These are phyloP conservation scores for Aureobasidium mangrovei DNA, from an alignment of 2,329 filamentous ascomycete genomes.

Conservation along the genomic window DNA sequence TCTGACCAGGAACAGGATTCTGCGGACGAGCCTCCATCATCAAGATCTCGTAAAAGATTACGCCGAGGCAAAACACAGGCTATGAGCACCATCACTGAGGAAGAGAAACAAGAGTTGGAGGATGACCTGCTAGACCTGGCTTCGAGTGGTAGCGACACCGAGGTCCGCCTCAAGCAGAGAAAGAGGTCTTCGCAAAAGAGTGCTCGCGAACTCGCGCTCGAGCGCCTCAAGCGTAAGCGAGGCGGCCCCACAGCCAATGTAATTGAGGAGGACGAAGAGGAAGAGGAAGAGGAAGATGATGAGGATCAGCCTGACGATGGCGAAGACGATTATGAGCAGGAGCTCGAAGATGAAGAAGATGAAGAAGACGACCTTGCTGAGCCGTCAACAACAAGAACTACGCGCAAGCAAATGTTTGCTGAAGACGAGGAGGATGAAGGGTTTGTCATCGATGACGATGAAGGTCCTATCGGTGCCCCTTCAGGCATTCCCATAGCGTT, in stretches of 20 bases:
- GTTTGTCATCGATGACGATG: conserved; percentile 57
- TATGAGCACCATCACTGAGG: conserved; percentile 19
- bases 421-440: conserved; percentile 50
- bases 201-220: conserved; percentile 35
- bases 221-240: conserved; percentile 34
- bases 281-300: conserved; percentile 18
- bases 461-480: conserved; percentile 37
- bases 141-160: conserved; percentile 24
- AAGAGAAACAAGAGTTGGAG: conserved; percentile 31
- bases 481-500: conserved; percentile 56
- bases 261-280: conserved; percentile 16
- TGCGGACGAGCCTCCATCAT: conserved; percentile 2
- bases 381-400: conserved; percentile 10
- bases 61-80: not conserved
- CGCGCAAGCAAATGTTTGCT: conserved; percentile 36
- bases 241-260: conserved; percentile 23
- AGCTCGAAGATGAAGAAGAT: conserved; percentile 26
- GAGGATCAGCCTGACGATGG: conserved; percentile 25
- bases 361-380: conserved; percentile 16
- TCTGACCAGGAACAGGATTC: not conserved
- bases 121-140: conserved; percentile 39
- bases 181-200: conserved; percentile 27
- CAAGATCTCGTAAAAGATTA: conserved; percentile 8
- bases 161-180: conserved; percentile 18
- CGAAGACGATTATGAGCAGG: conserved; percentile 22